Conservation (phyloP, 2,329 filamentous ascomycete genomes). For the Aspergillus novoparasiticus region DNA sequence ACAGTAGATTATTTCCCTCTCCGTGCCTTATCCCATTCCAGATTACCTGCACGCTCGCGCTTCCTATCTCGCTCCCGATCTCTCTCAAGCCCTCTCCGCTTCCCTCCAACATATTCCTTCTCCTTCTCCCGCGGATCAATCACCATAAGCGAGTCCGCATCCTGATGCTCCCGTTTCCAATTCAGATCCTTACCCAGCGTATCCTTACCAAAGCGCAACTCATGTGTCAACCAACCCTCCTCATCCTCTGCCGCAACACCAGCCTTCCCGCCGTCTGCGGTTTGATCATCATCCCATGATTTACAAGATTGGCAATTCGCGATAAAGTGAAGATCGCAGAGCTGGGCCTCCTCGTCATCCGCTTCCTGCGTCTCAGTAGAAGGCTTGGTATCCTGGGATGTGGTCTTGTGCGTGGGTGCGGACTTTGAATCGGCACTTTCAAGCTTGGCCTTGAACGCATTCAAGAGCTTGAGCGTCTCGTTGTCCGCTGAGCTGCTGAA, state of each 20-base stretch:
- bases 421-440: conserved; percentile 46
- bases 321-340: conserved; percentile 96
- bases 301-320: conserved; percentile 91
- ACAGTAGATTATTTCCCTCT: conserved; percentile 12
- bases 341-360: conserved; percentile 65
- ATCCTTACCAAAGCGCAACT: conserved; percentile 84
- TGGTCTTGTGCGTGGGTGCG: conserved; percentile 28
- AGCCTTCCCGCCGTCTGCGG: conserved; percentile 44
- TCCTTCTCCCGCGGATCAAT: conserved; percentile 90
- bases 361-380: conserved; percentile 19
- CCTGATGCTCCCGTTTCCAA: conserved; percentile 88
- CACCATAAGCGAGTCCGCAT: conserved; percentile 69
- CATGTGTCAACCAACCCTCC: conserved; percentile 82
- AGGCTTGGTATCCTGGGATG: conserved; percentile 13
- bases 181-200: conserved; percentile 85
- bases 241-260: conserved; percentile 54
- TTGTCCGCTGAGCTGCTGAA: conserved; percentile 59
- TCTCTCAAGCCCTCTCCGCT: conserved; percentile 55
- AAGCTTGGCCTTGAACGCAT: conserved; percentile 78
- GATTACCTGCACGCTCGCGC: conserved; percentile 33
- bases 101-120: conserved; percentile 67
- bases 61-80: conserved; percentile 43
- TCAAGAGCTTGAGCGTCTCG: conserved; percentile 69
- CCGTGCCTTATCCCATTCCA: conserved; percentile 37
- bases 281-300: conserved; percentile 68